Percentiles rank a stretch among this genome's conserved stretches.
Evolutionary conservation across 1,284 basidiomycete species (phyloP).

Genomic region (Fomitiporia mediterranea): DNA sequence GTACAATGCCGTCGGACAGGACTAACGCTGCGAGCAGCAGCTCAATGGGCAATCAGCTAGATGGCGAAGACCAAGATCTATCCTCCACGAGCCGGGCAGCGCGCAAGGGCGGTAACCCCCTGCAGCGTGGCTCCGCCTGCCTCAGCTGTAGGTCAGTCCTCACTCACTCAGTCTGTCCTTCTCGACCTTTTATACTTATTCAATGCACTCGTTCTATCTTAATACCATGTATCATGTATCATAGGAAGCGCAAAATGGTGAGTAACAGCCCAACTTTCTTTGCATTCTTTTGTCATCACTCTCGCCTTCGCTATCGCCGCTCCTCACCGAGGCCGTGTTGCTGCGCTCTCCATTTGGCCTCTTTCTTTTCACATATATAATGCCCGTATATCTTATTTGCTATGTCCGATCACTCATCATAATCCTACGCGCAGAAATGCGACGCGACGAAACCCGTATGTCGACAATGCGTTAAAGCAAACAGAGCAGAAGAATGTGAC

Average conservation of each 20-base stretch:
- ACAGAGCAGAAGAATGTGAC: constrained; percentile 46
- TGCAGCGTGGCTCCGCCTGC: constrained; percentile 56
- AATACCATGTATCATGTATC: constrained; percentile 19
- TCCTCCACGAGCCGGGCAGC: too few species aligned
- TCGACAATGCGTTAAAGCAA: constrained; percentile 52
- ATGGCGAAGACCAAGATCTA: constrained; percentile 18
- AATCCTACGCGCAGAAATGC: constrained; percentile 41
- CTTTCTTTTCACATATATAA: background rate
- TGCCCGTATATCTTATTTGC: background rate
- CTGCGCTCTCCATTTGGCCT: background rate
- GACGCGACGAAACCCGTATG: constrained; percentile 55
- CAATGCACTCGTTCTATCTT: background rate
- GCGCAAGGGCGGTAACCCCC: constrained; percentile 28
- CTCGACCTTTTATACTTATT: background rate
- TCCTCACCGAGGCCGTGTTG: constrained; percentile 14
- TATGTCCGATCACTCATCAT: background rate
- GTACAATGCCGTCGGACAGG: constrained; percentile 4
- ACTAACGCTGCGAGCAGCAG: background rate
- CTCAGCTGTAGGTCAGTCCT: constrained; percentile 46
- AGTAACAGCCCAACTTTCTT: constrained; percentile 24
- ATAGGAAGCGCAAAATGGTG: constrained; percentile 56
- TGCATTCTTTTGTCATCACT: background rate
- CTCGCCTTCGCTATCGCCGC: constrained; percentile 5
- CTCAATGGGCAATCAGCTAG: too few species aligned
- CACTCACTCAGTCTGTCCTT: too few species aligned